Evolutionary conservation across 352 stramenopile genomes (phyloP), one percentile per base, ranked within the genome.

Genomic region (Phytophthora meadii): DNA sequence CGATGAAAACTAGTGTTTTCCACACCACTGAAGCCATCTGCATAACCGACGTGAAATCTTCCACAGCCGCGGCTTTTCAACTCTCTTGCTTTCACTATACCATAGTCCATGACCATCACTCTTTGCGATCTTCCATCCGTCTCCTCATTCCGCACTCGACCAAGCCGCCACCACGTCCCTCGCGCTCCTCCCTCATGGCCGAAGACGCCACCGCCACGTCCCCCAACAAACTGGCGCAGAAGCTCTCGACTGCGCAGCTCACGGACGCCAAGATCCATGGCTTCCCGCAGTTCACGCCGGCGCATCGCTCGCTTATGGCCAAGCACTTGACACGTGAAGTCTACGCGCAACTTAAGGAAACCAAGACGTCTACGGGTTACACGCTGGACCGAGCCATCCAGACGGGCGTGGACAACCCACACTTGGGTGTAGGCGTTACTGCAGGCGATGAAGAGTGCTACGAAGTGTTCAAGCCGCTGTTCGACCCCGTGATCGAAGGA

Each of bases 381-480:
- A 91, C 86, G 15, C 72, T 96, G 27, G 87, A 97, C 54, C 82
- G 92, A 57, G 76, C 93, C 19, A 94, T 97, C 46, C 79, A 82
- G 52, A 90, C 82, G 5, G 88, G 88, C 15, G 65, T 94, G 0
- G 75, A 92, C 49, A 85, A 78, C 50, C 85, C 85, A 27, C 85
- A 91, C 46, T 63, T 92, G 11, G 75, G 83, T 14, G 76, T 93
- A n/a, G 89, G 87, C 19, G 76, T 94, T 15, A 78, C 90, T 37
- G 87, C 83, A 1, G 89, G 87, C 40, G 89, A 97, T 67, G 87
- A 92, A 34, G 86, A 95, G 65, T 97, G 81, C 25, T 97, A 97
- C 68, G 53, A 76, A 11, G 66, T 86, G 0, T 97, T 97, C 79
- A 78, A 87, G 40, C 75, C 84, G 24, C 65, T 97, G 42, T 81